Evolutionary conservation across 352 stramenopile species (phyloP), one percentile per base, ranked within the genome.

Genomic region (Pythium oligandrum): DNA sequence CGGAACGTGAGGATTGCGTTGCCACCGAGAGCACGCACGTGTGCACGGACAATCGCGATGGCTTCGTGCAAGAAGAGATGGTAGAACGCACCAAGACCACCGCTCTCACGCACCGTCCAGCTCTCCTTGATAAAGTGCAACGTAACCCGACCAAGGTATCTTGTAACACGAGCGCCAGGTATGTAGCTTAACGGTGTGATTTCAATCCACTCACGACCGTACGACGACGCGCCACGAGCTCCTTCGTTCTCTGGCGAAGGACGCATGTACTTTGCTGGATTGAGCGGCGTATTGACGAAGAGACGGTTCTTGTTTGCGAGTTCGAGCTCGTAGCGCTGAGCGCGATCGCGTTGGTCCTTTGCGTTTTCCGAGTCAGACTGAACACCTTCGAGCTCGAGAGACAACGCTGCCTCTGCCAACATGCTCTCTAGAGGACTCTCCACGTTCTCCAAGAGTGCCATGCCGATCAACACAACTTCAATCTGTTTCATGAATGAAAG

Each of bases 41-140:
- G 86, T 0, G 86, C 83, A 8, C 86, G 84, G 4, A 90, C 84
- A 38, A 95, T 91, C 0, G 84, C 83, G 48, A 93, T 93, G 6
- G 83, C 86, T 69, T 96, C 84, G 42, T 78, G 90, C 37, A 96
- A 54, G 46, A 96, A 96, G 45, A 92, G 59, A 50, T 96, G 86
- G 55, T 94, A 93, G 43, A 96, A 96, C 1, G 81, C 82, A 7
- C 84, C 83, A 4, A 96, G 59, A 1, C 83, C 86, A n/a, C 85
- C 85, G 44, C 78, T 86, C 56, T 96, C 86, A 12, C 84, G 80
- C 43, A 96, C 86, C 0, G 83, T 92, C 84, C 84, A 95, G 50
- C 82, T 93, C 58, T 96, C 86, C 58, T 93, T 93, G 61, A 96
- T 95, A 35, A 96, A 96, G 58, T 96, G 86, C 37, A 96, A 59